phyloP scores from a whole-genome alignment of 495 filamentous ascomycete species.

The Lichenothelia convexa region DNA sequence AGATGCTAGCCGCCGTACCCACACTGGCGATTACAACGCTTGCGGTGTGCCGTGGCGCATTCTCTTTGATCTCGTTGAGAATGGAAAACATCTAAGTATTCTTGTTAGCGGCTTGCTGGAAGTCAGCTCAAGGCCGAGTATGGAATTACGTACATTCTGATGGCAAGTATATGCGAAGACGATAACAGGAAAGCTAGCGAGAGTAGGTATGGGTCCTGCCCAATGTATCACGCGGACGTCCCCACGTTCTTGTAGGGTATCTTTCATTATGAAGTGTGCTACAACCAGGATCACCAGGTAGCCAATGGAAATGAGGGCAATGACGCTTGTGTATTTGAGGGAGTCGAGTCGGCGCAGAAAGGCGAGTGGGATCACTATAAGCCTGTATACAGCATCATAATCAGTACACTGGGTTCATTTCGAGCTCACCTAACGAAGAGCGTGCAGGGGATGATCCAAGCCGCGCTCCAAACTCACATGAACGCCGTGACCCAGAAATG shows the following conservation, averaged over 20 bases:
- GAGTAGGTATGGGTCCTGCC: conserved; percentile 55
- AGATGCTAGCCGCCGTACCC: conserved; percentile 60
- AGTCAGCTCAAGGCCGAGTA: background rate
- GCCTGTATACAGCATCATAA: conserved; percentile 27
- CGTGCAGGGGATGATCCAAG: background rate
- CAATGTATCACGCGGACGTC: conserved; percentile 54
- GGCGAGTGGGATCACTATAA: conserved; percentile 83
- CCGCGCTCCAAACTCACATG: conserved; percentile 37
- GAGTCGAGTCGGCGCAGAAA: conserved; percentile 84
- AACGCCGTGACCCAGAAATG: conserved; percentile 98
- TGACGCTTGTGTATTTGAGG: conserved; percentile 87
- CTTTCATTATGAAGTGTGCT: conserved; percentile 68
- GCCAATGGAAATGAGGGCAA: conserved; percentile 80
- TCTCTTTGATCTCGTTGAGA: conserved; percentile 80
- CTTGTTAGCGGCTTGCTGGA: conserved; percentile 1
- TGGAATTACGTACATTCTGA: conserved; percentile 50
- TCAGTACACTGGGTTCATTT: background rate
- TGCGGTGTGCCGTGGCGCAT: conserved; percentile 64
- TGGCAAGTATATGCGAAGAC: conserved; percentile 98
- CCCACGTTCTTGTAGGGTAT: conserved; percentile 54
- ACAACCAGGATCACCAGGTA: conserved; percentile 85
- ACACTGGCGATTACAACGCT: conserved; percentile 66
- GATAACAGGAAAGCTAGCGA: conserved; percentile 81
- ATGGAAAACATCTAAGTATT: conserved; percentile 83
- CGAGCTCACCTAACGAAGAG: background rate